Evolutionary conservation across 2,329 filamentous ascomycete genomes (phyloP).

Genomic region (Neocucurbitaria cava): DNA sequence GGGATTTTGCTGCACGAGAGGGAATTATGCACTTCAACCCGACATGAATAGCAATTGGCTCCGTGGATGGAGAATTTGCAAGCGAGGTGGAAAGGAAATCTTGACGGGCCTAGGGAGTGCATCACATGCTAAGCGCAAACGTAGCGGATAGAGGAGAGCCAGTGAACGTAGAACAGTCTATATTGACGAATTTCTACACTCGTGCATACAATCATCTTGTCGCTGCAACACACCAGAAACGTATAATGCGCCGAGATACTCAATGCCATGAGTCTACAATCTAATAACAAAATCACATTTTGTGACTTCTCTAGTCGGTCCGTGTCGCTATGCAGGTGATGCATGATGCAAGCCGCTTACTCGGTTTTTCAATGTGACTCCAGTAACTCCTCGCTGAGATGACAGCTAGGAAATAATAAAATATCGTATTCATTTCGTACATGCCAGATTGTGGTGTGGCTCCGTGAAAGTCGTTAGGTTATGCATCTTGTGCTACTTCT

Average conservation of each 20-base stretch:
- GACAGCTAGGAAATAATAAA: conserved; percentile 3
- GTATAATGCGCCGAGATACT: not conserved
- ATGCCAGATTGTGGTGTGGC: conserved; percentile 3
- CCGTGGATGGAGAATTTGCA: conserved; percentile 2
- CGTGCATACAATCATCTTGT: conserved; percentile 2
- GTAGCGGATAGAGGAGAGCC: not conserved
- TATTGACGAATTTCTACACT: not conserved
- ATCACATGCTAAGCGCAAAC: conserved; percentile 1
- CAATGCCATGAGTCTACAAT: conserved; percentile 26
- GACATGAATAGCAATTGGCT: conserved; percentile 10
- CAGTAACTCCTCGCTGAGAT: conserved; percentile 18
- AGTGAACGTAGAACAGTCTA: not conserved
- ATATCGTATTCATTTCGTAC: conserved; percentile 16
- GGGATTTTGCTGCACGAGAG: not conserved
- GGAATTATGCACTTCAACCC: conserved; percentile 17
- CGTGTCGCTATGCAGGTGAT: conserved; percentile 21
- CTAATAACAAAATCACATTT: conserved; percentile 21
- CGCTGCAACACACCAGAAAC: not conserved
- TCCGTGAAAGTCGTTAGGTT: conserved; percentile 5
- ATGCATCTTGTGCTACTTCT: conserved; percentile 24
- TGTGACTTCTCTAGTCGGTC: conserved; percentile 5
- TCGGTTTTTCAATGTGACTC: not conserved
- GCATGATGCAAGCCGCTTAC: not conserved
- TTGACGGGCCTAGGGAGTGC: not conserved
- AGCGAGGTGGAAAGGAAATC: conserved; percentile 2